phyloP scores from a whole-genome alignment of 176 grass and related monocot species.

The Cenchrus americanus region DNA sequence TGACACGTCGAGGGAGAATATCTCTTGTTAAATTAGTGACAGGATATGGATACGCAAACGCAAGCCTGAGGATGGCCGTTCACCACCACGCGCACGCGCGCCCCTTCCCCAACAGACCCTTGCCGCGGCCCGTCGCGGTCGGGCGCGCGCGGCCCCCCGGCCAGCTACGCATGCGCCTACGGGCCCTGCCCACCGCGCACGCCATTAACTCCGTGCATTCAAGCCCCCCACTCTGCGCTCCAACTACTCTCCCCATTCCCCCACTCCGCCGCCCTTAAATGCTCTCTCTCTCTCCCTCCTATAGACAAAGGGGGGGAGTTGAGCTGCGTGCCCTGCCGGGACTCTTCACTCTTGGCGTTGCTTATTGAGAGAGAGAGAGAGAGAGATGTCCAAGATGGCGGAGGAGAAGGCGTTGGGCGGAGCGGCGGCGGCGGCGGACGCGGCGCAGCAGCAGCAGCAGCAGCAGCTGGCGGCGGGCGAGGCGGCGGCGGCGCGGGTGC shows the following conservation, averaged over 20 bases:
- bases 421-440: not conserved
- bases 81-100: too few relatives aligned
- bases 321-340: not conserved
- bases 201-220: slow-evolving; percentile 47
- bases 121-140: too few relatives aligned
- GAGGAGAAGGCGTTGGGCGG: slow-evolving; percentile 48
- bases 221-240: slow-evolving; percentile 4
- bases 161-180: not conserved
- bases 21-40: too few relatives aligned
- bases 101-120: too few relatives aligned
- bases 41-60: too few relatives aligned
- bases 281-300: not conserved
- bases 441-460: not conserved
- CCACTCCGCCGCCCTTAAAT: slow-evolving; percentile 35
- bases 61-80: too few relatives aligned
- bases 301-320: not conserved
- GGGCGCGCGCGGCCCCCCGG: too few relatives aligned
- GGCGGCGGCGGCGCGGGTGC: slow-evolving; percentile 26
- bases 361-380: not conserved
- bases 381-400: slow-evolving; percentile 51
- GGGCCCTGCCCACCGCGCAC: slow-evolving; percentile 23
- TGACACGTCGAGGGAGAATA: too few relatives aligned
- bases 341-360: not conserved
- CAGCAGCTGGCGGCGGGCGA: not conserved
- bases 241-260: slow-evolving; percentile 36